Evolutionary conservation across 1,284 basidiomycete genomes (phyloP), one percentile per base, ranked within the genome.

Genomic region (Trichosporon inkin): DNA sequence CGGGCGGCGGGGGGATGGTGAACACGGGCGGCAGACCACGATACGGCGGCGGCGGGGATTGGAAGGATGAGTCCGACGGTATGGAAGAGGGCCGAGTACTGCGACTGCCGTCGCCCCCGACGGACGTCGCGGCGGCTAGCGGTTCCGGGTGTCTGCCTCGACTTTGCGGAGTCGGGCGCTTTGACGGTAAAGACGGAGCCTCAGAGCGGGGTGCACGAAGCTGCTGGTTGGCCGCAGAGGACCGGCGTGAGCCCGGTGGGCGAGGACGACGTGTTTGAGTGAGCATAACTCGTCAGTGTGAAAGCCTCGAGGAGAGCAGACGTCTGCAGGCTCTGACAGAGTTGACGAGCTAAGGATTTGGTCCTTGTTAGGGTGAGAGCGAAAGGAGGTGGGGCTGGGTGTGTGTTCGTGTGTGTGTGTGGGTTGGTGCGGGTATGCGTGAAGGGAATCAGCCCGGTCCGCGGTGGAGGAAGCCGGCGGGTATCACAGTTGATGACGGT

Each of bases 1-100:
- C 57, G 19, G 63, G 63, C n/a, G 60, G 63, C 22, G 63, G 63
- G 7, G 63, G 63, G 8, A 49, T 28, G 10, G 58, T 34, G 19
- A 59, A 37, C n/a, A 53, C 16, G 34, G 20, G 37, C 17, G 37
- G 34, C 0, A 40, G 37, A n/a, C 44, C 44, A n/a, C 44, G 44
- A 49, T 49, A 49, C 16, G 44, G 44, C 22, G 44, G 44, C 22
- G 44, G 44, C 14, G 44, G 44, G 14, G 44, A 49, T 22, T 22
- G 44, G 13, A 49, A 17, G 22, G 44, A 49, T 11, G 44, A 49
- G 14, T 49, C 44, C 22, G 44, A 49, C 24, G n/a, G 44, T 10
- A 49, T 13, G 24, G 44, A 49, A 16, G 44, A 49, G 22, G 44
- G 44, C 22, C 44, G 44, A 49, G 44, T 22, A 28, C 24, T 17